phyloP scores from a whole-genome alignment of 495 filamentous ascomycete genomes.

The Penicillium waksmanii region DNA sequence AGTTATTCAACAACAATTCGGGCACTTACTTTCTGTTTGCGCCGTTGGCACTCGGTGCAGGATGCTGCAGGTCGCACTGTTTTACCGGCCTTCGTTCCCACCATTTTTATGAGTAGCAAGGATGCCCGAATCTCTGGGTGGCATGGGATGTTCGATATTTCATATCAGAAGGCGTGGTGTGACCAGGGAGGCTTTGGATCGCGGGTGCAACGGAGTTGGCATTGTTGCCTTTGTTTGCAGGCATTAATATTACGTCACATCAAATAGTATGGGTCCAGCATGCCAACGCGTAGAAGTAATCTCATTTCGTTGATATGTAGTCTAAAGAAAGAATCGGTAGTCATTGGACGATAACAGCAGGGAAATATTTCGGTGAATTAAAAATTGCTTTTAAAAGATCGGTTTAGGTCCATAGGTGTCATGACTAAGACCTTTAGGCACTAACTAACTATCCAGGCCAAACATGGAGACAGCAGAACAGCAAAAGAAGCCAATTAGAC shows the following conservation, averaged over 20 bases:
- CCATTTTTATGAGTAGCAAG: constrained; percentile 18
- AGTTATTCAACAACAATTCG: not conserved
- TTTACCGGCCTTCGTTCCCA: constrained; percentile 17
- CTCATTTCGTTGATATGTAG: too few relatives aligned
- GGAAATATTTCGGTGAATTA: too few relatives aligned
- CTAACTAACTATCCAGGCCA: too few relatives aligned
- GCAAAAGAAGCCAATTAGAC: too few relatives aligned
- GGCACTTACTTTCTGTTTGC: constrained; percentile 40
- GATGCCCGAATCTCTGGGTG: not conserved
- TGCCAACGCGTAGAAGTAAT: too few relatives aligned
- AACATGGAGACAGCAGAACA: not conserved
- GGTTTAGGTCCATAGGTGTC: too few relatives aligned
- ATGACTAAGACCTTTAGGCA: too few relatives aligned
- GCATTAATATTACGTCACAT: not conserved
- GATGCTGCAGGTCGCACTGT: constrained; percentile 23
- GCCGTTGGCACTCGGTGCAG: constrained; percentile 40
- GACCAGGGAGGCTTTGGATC: not conserved
- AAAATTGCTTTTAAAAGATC: too few relatives aligned
- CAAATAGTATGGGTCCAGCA: not conserved
- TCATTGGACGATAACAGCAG: too few relatives aligned
- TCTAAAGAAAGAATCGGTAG: too few relatives aligned
- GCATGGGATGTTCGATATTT: constrained; percentile 1
- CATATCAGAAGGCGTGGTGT: not conserved
- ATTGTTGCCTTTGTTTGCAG: not conserved
- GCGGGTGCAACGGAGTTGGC: not conserved